These are phyloP conservation scores for Wickerhamomyces sydowiorum DNA, from an alignment of 805 yeast genomes.

Conservation along the genomic window DNA sequence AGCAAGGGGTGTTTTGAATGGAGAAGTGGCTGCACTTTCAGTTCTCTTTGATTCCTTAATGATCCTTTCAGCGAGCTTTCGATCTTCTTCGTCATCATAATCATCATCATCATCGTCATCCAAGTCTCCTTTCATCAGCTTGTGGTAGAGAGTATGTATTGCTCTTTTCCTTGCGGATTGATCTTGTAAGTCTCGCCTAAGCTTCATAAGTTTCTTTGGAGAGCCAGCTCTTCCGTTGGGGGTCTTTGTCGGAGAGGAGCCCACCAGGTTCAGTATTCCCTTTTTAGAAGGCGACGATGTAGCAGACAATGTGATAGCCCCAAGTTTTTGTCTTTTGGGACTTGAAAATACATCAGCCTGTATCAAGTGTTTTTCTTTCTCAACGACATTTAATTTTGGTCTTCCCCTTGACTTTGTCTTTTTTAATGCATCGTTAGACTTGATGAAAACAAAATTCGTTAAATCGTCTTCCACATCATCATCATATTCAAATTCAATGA, in stretches of 20 bases:
- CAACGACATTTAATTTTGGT: not conserved
- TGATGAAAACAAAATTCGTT: not conserved
- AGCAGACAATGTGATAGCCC: constrained; percentile 14
- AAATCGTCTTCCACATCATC: not conserved
- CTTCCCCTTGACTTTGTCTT: not conserved
- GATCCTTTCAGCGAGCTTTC: constrained; percentile 41
- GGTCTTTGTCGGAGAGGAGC: constrained; percentile 22
- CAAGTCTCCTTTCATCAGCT: constrained; percentile 6
- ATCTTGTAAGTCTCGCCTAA: constrained; percentile 25
- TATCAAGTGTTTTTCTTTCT: constrained; percentile 5
- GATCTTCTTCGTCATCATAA: constrained; percentile 30
- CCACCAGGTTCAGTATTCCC: constrained; percentile 21
- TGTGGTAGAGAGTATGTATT: constrained; percentile 20
- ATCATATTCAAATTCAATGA: not conserved
- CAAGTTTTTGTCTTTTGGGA: constrained; percentile 23
- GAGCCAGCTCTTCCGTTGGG: constrained; percentile 43
- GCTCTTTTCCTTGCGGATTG: constrained; percentile 47
- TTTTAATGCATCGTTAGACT: not conserved
- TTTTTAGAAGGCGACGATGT: constrained; percentile 26
- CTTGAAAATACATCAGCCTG: constrained; percentile 21
- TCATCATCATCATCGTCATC: constrained; percentile 22
- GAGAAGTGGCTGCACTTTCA: constrained; percentile 8
- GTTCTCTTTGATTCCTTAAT: constrained; percentile 31
- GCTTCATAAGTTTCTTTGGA: constrained; percentile 37
- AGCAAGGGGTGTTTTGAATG: not conserved